A percentile compares a stretch with the other conserved stretches of the same genome.
Conservation (phyloP, 495 filamentous ascomycete species). For the Corynascus novoguineensis region DNA sequence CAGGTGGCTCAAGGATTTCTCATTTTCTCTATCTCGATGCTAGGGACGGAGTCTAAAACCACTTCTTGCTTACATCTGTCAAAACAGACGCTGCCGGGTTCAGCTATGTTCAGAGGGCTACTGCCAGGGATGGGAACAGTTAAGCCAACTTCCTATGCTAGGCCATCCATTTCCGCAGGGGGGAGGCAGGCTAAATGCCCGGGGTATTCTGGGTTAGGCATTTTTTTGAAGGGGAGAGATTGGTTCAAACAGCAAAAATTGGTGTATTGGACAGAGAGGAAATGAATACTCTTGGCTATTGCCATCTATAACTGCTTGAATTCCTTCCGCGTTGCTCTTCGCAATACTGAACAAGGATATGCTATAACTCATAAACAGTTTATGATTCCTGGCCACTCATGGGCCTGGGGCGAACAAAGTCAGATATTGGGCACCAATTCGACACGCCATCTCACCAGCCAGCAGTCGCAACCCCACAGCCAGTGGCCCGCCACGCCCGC, state of each 20-base stretch:
- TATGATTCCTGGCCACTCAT: neutral
- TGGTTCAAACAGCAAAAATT: neutral
- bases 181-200: neutral
- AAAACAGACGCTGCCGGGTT: neutral
- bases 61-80: neutral
- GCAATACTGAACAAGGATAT: neutral
- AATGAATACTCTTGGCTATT: neutral
- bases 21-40: neutral
- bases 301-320: neutral
- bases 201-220: neutral
- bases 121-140: neutral
- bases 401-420: neutral
- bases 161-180: neutral
- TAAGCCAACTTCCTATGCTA: neutral
- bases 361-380: no score
- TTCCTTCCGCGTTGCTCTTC: neutral
- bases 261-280: conserved; percentile 8
- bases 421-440: neutral
- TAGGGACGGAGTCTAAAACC: neutral
- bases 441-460: neutral
- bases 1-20: neutral
- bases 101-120: neutral
- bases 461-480: neutral
- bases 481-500: neutral
- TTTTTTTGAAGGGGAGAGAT: neutral